Base-by-base conservation (phyloP, 345 rosid species). In the Brassica incana region DNA sequence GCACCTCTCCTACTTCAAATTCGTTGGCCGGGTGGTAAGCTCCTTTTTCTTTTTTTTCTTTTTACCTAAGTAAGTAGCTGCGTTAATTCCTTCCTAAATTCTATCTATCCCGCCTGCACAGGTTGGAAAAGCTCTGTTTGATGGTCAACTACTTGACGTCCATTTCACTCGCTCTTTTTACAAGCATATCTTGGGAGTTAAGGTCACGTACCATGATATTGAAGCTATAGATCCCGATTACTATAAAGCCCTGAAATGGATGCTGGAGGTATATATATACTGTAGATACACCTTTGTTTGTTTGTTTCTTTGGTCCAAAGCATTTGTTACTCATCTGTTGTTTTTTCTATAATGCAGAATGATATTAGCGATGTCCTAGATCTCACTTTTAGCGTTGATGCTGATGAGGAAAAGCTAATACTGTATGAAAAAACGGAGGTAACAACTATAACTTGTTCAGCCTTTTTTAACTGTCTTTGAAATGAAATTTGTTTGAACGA, bases 171-270 rank as follows among this genome's bases (percentile, higher is more conserved):
- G 99, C 36, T 95, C 99, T 18, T 95, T 95, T 84, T 91, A 95
- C 89, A 95, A 92, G 93, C 97, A 95, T 85, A 92, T 95, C 72
- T 74, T 95, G 58, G 99, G 95, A 65, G 91, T 76, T 20, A 92
- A 92, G 85, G 99, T 95, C 78, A 91, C 95, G 36, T 95, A 95
- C 78, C 97, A 87, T 82, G 97, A 95, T 78, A 92, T 95, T 77
- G 99, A 95, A 90, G 99, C 99, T 71, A 92, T 92, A 61, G 99
- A 95, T 84, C 99, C 99, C 2, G 92, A 84, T 78, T 95, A 91
- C 82, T 95, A 88, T 78, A 95, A 87, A 78, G 88, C 84, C 78
- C 86, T 95, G 56, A 95, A 95, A 84, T 95, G 99, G 99, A 91
- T 92, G 97, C 94, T 95, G 56, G 97, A 95, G 99, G 99, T 95